Evolutionary conservation across 208 protist species (phyloP), one percentile per base, ranked within the genome.

Genomic region (Trypanosomatidae sp.): DNA sequence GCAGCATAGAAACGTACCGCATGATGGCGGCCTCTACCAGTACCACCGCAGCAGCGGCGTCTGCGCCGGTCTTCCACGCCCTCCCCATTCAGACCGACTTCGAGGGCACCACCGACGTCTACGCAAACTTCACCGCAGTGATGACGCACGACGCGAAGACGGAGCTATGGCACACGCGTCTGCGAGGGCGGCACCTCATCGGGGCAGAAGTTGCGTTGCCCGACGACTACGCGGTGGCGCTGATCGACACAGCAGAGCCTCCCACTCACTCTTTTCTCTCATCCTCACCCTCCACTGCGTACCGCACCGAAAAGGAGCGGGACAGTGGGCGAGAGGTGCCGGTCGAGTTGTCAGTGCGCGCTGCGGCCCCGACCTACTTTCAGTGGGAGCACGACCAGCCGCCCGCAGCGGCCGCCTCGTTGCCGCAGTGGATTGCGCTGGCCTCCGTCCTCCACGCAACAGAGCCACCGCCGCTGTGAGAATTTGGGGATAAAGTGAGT

Each of bases 61-160:
- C 15, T 13, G 36, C 10, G 13, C 8, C 17, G 3, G 1, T 25
- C 1, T 84, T 95, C 30, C 92, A 96, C 53, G 81, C 84, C 3
- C 71, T 96, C 3, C 92, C 92, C 13, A 65, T 94, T 44, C 81
- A 83, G 52, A 91, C 88, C 0, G 69, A 73, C 47, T 96, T 96
- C 44, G 70, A 85, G 19, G 90, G 92, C 52, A 88, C 80, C 25
- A 94, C 87, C 13, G 88, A 96, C 62, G 64, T 96, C 4, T 39
- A 56, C 28, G 79, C 69, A 36, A 91, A 91, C 73, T 93, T 96
- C 73, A 84, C 78, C 17, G 39, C 74, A 5, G 77, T 79, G 43
- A 91, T 79, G 39, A 73, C 44, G 17, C 33, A 55, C 1, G 74
- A 70, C 30, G 43, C 47, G 3, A 28, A 55, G 12, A 49, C n/a